Evolutionary conservation across 306 rosid species (phyloP).

Genomic region (Rubus idaeus): DNA sequence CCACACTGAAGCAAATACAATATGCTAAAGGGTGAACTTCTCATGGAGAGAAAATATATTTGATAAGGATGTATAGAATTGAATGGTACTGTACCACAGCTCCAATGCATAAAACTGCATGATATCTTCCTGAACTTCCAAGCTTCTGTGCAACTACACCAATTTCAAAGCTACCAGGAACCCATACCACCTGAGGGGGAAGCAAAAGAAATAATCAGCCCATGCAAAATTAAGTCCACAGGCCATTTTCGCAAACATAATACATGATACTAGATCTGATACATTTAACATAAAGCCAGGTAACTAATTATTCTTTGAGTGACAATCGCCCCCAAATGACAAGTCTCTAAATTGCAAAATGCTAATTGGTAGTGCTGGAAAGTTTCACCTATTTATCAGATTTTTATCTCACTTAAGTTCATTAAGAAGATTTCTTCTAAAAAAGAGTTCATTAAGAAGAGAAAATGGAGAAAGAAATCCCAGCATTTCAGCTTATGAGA

Average conservation of each 20-base stretch:
- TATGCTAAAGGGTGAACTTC: neutral
- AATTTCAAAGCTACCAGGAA: constrained; percentile 94
- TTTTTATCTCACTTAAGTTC: neutral
- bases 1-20: neutral
- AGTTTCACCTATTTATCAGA: neutral
- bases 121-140: constrained; percentile 70
- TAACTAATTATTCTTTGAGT: neutral
- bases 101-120: constrained; percentile 87
- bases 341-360: neutral
- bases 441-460: neutral
- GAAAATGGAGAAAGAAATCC: neutral
- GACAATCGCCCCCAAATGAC: neutral
- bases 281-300: neutral
- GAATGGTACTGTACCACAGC: constrained; percentile 70
- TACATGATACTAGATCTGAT: neutral
- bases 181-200: constrained; percentile 81
- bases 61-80: neutral
- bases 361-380: neutral
- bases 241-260: neutral
- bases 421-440: neutral
- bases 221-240: constrained; percentile 18
- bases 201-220: constrained; percentile 20
- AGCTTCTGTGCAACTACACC: constrained; percentile 73
- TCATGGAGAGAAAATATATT: constrained; percentile 10
- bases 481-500: neutral